Conservation (phyloP, 495 filamentous ascomycete genomes). For the Halenospora varia region DNA sequence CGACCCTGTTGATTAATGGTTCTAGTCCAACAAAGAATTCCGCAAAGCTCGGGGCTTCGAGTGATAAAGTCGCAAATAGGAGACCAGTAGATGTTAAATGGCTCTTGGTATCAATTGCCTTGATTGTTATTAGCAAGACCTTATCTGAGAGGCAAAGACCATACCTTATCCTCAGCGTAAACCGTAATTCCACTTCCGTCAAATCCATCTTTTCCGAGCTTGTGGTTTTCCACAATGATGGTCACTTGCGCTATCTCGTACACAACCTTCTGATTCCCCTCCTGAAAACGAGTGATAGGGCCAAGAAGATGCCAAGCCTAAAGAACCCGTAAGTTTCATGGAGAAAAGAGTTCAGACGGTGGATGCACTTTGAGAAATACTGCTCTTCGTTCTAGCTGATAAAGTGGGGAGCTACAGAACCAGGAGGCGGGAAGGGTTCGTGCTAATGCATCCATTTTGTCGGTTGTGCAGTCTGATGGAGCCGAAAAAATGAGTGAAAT, state of each 20-base stretch:
- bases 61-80: conserved; percentile 48
- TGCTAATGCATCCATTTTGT: conserved; percentile 17
- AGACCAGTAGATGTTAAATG: conserved; percentile 53
- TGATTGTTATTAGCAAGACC: not conserved
- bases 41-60: conserved; percentile 46
- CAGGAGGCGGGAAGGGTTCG: conserved; percentile 39
- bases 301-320: conserved; percentile 62
- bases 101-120: conserved; percentile 11
- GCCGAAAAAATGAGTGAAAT: not conserved
- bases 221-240: conserved; percentile 39
- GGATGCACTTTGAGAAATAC: conserved; percentile 57
- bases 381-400: conserved; percentile 49
- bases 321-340: conserved; percentile 14
- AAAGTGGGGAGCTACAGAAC: conserved; percentile 34
- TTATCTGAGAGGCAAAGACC: conserved; percentile 1
- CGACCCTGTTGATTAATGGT: conserved; percentile 44
- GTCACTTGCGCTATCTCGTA: conserved; percentile 55
- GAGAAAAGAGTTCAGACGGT: conserved; percentile 46
- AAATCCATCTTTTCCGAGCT: conserved; percentile 27
- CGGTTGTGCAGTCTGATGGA: not conserved
- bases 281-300: conserved; percentile 51
- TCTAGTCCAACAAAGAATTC: conserved; percentile 55
- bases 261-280: conserved; percentile 37
- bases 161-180: conserved; percentile 26
- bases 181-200: conserved; percentile 38